These are phyloP conservation scores for Asterophora parasitica DNA, from an alignment of 768 basidiomycete genomes.

Conservation along the genomic window DNA sequence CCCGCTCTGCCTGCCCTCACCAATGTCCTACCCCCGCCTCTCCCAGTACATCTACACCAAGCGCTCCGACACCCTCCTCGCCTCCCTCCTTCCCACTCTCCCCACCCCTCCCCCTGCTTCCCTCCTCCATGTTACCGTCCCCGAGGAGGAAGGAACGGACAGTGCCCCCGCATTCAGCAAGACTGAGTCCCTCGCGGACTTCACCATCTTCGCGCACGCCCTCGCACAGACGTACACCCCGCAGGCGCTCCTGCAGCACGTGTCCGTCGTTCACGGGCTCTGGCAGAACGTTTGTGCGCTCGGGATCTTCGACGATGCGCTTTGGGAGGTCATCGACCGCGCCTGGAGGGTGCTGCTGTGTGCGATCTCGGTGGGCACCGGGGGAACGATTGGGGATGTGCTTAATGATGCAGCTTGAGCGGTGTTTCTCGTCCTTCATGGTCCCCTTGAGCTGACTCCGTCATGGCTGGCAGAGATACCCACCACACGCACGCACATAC, in stretches of 20 bases:
- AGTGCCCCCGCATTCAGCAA: not conserved
- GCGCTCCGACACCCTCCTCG: constrained; percentile 44
- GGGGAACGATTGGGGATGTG: constrained; percentile 19
- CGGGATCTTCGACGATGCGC: constrained; percentile 58
- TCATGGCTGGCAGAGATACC: not conserved
- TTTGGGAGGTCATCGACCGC: constrained; percentile 65
- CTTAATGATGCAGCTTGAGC: no score
- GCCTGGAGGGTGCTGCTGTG: constrained; percentile 66
- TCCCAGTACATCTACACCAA: constrained; percentile 67
- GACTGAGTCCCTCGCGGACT: no score
- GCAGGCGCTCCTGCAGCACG: constrained; percentile 41
- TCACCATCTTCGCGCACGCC: constrained; percentile 24
- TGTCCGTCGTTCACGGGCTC: constrained; percentile 58
- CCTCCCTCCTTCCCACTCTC: constrained; percentile 40
- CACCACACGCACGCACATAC: not conserved
- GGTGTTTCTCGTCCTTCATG: no score
- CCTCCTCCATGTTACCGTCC: not conserved
- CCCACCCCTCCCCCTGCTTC: constrained; percentile 24
- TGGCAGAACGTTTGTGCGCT: constrained; percentile 71
- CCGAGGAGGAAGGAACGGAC: not conserved
- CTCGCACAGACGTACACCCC: constrained; percentile 38
- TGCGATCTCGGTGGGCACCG: constrained; percentile 50
- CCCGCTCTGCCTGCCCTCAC: constrained; percentile 57
- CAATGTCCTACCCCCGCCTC: constrained; percentile 55
- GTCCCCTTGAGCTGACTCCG: no score